Base-by-base conservation (phyloP, 352 stramenopile genomes). In the Globisporangium solare region DNA sequence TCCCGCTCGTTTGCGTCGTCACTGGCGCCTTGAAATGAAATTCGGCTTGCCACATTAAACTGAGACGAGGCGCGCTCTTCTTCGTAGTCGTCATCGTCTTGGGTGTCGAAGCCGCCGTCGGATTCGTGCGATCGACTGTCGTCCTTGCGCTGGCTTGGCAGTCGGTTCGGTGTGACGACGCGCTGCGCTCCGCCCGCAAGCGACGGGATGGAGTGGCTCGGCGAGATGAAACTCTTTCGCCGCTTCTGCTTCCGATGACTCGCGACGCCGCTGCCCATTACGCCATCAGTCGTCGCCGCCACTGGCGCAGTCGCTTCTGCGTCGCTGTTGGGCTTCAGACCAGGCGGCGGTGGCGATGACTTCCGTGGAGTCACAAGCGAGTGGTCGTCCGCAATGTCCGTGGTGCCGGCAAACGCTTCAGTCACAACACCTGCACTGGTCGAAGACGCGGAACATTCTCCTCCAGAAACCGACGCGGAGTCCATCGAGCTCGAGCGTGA, bases 171-270 rank as follows among this genome's bases (percentile, higher is more conserved):
- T 22, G 77, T 88, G 56, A 81, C 45, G 27, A 92, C 66, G 47
- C 81, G 69, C 53, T 88, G 67, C 8, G 81, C 77, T 2, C 79
- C 81, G 11, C 81, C 79, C 22, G 68, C 61, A 4, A 91, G 57
- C 24, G 76, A 73, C 32, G 81, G 66, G 2, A 70, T 49, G 40
- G 67, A 73, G 6, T 66, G 65, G 21, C 61, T 83, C 1, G 81
- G 79, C 0, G 82, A 83, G n/a, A 79, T 58, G 45, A 71, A 78
- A 46, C 67, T 76, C 40, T 75, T 83, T 31, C 73, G 70, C 0
- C 76, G 72, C 56, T 71, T 66, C 41, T 79, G 70, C 48, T 70
- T 84, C 15, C 49, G 58, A 45, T 61, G 48, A 13, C 39, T 64
- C 2, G 42, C 49, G 40, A 54, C 47, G 60, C 43, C 22, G 15